phyloP scores from a whole-genome alignment of 2,329 filamentous ascomycete species.

The Aspergillus sojae region DNA sequence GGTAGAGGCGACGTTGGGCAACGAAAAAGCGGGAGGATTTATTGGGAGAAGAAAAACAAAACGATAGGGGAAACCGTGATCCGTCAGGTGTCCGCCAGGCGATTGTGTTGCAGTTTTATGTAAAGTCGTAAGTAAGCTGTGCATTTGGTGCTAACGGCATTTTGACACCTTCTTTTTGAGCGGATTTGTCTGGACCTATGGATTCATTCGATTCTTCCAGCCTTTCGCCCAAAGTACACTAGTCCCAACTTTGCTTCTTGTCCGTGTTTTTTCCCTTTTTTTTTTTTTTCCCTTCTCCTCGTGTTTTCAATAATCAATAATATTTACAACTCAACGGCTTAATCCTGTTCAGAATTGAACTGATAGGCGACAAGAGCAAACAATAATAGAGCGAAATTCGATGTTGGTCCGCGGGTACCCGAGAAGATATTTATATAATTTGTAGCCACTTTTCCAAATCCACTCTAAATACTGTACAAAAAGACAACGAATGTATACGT shows the following conservation, averaged over 20 bases:
- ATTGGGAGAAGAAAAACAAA: slow-evolving; percentile 4
- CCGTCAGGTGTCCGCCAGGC: background rate
- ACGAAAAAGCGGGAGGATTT: slow-evolving; percentile 4
- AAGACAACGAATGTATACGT: background rate
- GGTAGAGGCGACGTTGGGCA: slow-evolving; percentile 16
- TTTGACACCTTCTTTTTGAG: background rate
- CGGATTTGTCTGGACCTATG: background rate
- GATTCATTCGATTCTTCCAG: background rate
- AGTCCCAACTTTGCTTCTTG: background rate
- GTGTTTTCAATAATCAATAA: background rate
- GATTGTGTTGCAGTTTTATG: background rate
- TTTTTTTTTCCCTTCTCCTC: background rate
- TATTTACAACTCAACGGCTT: background rate
- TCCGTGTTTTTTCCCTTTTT: background rate
- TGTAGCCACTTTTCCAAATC: too few species aligned
- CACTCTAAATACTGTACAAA: background rate
- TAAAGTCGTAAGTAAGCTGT: slow-evolving; percentile 1
- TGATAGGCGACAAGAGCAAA: background rate
- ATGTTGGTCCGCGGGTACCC: background rate
- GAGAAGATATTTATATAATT: too few species aligned
- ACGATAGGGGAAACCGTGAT: background rate
- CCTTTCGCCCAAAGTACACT: background rate
- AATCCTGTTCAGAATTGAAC: background rate
- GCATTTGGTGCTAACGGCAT: background rate
- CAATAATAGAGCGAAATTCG: background rate